phyloP scores from a whole-genome alignment of 176 grass and related monocot genomes.

The Aegilops sharonensis region DNA sequence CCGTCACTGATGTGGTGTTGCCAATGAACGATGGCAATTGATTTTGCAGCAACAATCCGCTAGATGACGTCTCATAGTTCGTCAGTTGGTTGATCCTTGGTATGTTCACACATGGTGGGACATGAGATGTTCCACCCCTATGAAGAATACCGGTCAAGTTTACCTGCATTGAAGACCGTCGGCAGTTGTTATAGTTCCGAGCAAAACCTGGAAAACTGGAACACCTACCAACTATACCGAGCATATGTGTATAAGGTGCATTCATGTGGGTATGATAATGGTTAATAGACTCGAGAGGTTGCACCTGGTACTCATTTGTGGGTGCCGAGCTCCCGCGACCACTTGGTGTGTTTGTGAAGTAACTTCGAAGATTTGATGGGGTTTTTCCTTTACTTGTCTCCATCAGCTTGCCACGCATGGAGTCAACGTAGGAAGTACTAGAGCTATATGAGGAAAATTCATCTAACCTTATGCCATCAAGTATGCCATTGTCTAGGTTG shows the following conservation, averaged over 20 bases:
- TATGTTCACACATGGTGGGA: not conserved
- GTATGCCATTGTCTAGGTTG: slow-evolving; percentile 2
- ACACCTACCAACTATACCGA: no score
- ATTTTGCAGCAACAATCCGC: not conserved
- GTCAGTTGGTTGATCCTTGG: not conserved
- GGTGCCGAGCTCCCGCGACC: not conserved
- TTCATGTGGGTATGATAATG: not conserved
- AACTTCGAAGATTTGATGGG: not conserved
- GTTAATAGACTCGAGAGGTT: not conserved
- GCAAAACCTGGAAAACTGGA: not conserved
- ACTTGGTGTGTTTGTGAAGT: not conserved
- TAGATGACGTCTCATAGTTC: not conserved
- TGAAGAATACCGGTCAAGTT: no score
- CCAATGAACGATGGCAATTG: not conserved
- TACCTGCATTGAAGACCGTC: not conserved
- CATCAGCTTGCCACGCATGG: not conserved
- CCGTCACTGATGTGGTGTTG: not conserved
- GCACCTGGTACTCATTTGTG: not conserved
- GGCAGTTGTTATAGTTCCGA: not conserved
- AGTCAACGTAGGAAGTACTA: not conserved
- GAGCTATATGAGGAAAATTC: not conserved
- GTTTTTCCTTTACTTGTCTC: not conserved
- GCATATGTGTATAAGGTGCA: not conserved
- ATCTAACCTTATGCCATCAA: not conserved
- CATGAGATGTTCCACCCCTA: slow-evolving; percentile 7